Evolutionary conservation across 805 yeast genomes (phyloP), one percentile per base, ranked within the genome.

Genomic region (Candida xiaguanensis): DNA sequence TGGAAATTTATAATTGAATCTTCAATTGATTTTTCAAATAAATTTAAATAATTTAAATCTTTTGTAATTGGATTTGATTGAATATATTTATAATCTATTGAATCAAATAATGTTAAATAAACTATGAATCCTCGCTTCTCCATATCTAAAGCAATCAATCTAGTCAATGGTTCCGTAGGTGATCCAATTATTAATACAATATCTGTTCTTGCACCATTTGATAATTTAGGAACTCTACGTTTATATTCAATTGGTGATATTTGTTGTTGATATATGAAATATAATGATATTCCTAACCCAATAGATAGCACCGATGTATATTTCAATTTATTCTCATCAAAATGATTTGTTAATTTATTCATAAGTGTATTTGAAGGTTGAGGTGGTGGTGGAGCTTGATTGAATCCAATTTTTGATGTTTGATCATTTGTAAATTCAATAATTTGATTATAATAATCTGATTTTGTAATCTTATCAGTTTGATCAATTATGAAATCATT

Each of bases 121-220:
- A 88, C 89, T 23, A 88, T 82, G 54, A 84, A 86, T 1, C 95
- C 95, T 39, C 95, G 67, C 32, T 74, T 73, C 46, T 85, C 89
- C 46, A 87, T 70, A 55, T 87, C 95, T 41, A 75, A 70, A 1
- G 89, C 85, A 22, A 87, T 62, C 37, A 80, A 68, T 41, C 85
- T 70, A 1, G 87, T 78, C 40, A 85, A 62, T 1, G 88, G 87
- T 45, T 85, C 91, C 2, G 77, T 69, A 2, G 90, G 89, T 1
- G 88, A 80, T 1, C 95, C 95, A 3, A 86, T 72, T 4, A 87
- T 63, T 15, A 88, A 63, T 2, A 87, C 77, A 7, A 85, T 91
- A 49, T 86, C 93, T 43, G 74, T 72, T 36, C 96, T 65, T 3
- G 85, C 84, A 2, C 95, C 93, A 44, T 80, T 80, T 4, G 73